Base-by-base conservation (phyloP, 176 grass and related monocot species). In the Metroxylon sagu region DNA sequence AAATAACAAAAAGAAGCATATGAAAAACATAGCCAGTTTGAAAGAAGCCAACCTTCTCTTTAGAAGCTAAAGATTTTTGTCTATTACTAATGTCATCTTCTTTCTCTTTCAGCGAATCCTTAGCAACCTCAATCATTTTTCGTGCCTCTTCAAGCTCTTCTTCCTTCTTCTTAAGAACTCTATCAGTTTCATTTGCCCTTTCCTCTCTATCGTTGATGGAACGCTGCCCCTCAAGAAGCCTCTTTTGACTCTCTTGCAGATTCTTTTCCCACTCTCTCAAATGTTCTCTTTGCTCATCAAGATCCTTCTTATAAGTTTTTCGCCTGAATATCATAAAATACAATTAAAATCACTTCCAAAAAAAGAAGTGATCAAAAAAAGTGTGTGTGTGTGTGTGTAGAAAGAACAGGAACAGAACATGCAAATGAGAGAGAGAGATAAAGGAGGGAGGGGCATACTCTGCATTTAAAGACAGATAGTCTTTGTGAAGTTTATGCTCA, bases 191-290 rank as follows among this genome's bases (percentile, higher is more conserved):
- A 14, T 97, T 97, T 66, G 93, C 81, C 57, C 81, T 91, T 66
- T 97, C 84, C 69, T 91, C 93, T 71, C 81, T 73, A 70, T 85
- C 87, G 67, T 91, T 97, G 70, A 97, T 66, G 27, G 83, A 85
- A 65, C 73, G 76, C 55, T 97, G 93, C 29, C 82, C 75, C 50
- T 85, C 82, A 74, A 76, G 52, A 58, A 97, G 73, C 61, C 93
- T 81, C 65, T 88, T 91, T 59, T 97, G 93, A 63, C 93, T 91
- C 70, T 97, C 87, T 67, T 88, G 83, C 30, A 91, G 76, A 30
- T 85, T 97, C 71, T 77, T 73, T 43, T 97, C 93, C 93, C 87
- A 91, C 28, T 85, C 81, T 56, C 63, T 65, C 14, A 91, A 71
- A 68, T 78, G 77, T 25, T 91, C 84, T 54, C 80, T 85, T 66